phyloP scores from a whole-genome alignment of 225 moss, liverwort and hornwort genomes.

The Straminergon stramineum region DNA sequence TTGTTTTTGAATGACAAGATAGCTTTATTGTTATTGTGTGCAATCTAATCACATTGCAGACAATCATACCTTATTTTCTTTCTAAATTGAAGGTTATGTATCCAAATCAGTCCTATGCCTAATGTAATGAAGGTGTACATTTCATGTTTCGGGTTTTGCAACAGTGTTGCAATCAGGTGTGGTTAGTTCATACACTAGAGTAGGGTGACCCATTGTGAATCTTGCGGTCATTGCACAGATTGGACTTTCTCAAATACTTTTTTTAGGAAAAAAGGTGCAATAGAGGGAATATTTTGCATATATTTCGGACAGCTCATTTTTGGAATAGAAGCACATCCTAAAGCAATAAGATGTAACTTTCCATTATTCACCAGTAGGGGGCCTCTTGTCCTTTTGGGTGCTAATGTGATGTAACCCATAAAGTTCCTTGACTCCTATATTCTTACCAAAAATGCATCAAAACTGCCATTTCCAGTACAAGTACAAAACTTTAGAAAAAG shows the following conservation, averaged over 20 bases:
- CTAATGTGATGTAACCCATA: no score
- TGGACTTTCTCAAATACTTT: neutral
- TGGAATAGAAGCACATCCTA: no score
- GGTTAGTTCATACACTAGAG: no score
- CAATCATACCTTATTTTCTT: neutral
- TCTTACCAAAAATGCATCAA: no score
- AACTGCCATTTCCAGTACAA: no score
- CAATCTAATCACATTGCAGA: neutral
- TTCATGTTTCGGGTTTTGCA: neutral
- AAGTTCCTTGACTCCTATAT: no score
- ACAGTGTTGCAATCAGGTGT: neutral
- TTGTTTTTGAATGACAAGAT: no score
- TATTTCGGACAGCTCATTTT: neutral
- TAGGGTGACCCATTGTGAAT: neutral
- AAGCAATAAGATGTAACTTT: neutral
- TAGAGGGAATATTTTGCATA: no score
- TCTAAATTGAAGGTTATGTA: neutral
- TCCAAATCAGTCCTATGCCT: no score
- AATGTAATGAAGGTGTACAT: neutral
- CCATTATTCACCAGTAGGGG: accelerated
- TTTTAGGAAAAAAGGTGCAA: neutral
- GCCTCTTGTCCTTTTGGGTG: neutral
- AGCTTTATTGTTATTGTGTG: neutral
- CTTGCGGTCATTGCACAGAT: neutral
- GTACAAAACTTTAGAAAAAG: no score